Evolutionary conservation across 108 stramenopile species (phyloP), one percentile per base, ranked within the genome.

Genomic region (Cyclotella cryptica): DNA sequence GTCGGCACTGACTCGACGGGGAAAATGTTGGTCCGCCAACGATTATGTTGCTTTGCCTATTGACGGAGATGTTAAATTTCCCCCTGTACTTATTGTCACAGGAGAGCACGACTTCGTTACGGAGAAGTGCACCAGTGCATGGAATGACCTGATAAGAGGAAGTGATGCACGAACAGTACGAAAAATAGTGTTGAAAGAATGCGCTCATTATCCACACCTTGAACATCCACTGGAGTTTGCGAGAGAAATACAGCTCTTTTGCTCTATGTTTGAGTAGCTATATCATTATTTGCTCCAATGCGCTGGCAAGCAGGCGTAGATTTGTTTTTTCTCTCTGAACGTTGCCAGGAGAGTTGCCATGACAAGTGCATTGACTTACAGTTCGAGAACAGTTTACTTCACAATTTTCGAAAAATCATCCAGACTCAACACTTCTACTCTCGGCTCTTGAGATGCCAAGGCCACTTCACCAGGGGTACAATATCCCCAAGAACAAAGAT

Each of bases 401-500:
- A 81, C 75, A 26, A 76, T 54, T 17, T 53, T 71, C n/a, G 75
- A 52, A 63, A 81, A 81, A 28, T 77, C 75, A 27, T 71, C 75
- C 29, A 81, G 64, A 1, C 13, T 64, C 27, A 81, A 39, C 10
- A 81, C 69, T 30, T 76, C 40, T 21, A 81, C 80, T 51, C 80
- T 61, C 9, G 80, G 69, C 22, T 76, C 69, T 22, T 58, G 42
- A 10, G 42, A 21, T 40, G 80, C 80, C 62, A 81, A 41, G 14
- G 52, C 40, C 18, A 72, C 24, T 64, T 81, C 80, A 35, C 64
- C 69, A 22, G 76, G 46, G 24, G 80, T 81, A 19, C 67, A 68
- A 71, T 81, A 81, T 13, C 80, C 80, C 80, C 80, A 81, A 40
- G 80, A 81, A 29, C 80, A 81, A n/a, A 81, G 69, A 49, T 76